Evolutionary conservation across 208 protist species (phyloP), one percentile per base, ranked within the genome.

Genomic region (Trypanosoma theileri): DNA sequence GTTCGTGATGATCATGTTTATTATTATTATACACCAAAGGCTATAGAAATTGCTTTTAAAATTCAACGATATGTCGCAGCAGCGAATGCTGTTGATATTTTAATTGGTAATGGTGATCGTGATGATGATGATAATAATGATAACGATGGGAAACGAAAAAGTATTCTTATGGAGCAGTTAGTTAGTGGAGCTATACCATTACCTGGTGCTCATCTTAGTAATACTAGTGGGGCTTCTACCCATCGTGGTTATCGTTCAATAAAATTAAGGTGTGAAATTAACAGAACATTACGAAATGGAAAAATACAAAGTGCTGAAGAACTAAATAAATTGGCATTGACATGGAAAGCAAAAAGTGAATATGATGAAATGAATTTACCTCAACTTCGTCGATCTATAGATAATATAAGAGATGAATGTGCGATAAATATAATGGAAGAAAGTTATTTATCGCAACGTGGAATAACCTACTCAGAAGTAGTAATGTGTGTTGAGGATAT

Each of bases 21-120:
- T 41, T 77, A 72, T 45, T 77, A 77, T 58, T 68, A 58, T 35
- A 52, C 71, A 24, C 71, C 56, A 14, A 57, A 48, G 28, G 61
- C 71, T 9, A 63, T 77, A 48, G 65, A 72, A 31, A 65, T 77
- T 52, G 63, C 48, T n/a, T 21, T 54, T 22, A 54, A 65, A 21
- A 65, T 77, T 61, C 71, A 77, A 42, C 13, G 28, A 24, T 72
- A 69, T 51, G 71, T 77, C 22, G 57, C 71, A 16, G 61, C 70
- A 11, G 61, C 59, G 13, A 75, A 63, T 53, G 62, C 62, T 28
- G 53, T 75, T 12, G 44, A 58, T 17, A n/a, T 50, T 55, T 50
- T 75, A 31, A 24, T 75, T 28, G 46, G 40, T 28, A 3, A 8
- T 51, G 44, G 28, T 35, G 28, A 35, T 6, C 4, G 28, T 35